Evolutionary conservation across 805 yeast species (phyloP), one percentile per base, ranked within the genome.

Genomic region (Scheffersomyces spartinae): DNA sequence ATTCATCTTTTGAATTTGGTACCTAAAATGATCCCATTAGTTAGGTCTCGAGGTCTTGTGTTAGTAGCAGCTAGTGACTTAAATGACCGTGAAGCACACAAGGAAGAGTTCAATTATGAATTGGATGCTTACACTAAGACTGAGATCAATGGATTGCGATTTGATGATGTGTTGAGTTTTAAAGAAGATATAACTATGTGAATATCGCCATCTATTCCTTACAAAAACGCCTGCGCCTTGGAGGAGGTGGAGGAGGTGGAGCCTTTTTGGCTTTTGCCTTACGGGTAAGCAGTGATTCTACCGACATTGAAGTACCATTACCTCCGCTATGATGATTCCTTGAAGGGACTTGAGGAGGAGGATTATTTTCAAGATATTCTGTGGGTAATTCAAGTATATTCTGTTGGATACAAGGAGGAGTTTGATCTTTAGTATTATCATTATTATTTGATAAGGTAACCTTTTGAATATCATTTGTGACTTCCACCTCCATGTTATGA

Each of bases 11-110:
- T 88, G 29, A 56, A 65, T 19, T 55, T 85, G 15, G 85, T 84
- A 22, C 93, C 94, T 0, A 74, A 77, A 26, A 52, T 86, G 20
- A 68, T 79, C 5, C 79, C 78, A 18, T 66, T 80, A 15, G 77
- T 88, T 9, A 63, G 94, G 31, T 73, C 80, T 2, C 64, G 78
- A 28, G 97, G 97, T 0, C 61, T 88, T 35, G 73, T 88, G 26
- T 56, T 88, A 24, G 88, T 86, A n/a, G 88, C 84, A 2, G 58
- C 75, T 0, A 60, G 63, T 26, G 68, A 61, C 26, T 47, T 49
- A 5, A 29, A 29, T 15, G 48, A 44, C 15, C 49, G 47, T 13
- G 42, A 35, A 7, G 27, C 28, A 12, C 50, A 47, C 14, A 35
- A 35, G 10, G 48, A 40, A 23, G 47, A 39, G 13, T 28, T 35